phyloP scores from a whole-genome alignment of 768 basidiomycete species.

The Leccinum obscurum region DNA sequence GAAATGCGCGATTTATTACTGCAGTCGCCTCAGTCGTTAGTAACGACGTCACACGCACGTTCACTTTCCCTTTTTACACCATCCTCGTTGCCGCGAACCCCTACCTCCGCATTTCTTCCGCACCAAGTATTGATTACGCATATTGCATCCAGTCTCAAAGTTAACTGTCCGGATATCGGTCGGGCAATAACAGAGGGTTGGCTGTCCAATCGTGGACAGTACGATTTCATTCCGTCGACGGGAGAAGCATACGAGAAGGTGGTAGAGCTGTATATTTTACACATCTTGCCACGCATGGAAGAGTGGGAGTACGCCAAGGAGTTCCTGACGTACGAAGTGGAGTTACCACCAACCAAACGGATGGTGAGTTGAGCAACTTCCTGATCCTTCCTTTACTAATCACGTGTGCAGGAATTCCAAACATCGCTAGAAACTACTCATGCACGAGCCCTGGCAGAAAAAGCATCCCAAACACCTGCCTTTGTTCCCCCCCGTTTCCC shows the following conservation, averaged over 20 bases:
- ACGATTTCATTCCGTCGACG: conserved; percentile 30
- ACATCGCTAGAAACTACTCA: conserved; percentile 15
- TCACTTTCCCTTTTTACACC: conserved; percentile 73
- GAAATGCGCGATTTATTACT: conserved; percentile 51
- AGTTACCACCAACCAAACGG: conserved; percentile 50
- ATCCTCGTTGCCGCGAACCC: conserved; percentile 35
- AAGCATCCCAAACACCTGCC: conserved; percentile 16
- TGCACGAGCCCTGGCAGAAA: conserved; percentile 32
- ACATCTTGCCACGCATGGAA: conserved; percentile 67
- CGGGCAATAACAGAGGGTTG: conserved; percentile 75
- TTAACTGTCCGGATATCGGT: conserved; percentile 60
- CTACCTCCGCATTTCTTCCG: conserved; percentile 61
- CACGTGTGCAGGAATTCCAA: conserved; percentile 34
- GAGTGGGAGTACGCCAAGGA: conserved; percentile 82
- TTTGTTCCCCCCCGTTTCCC: conserved; percentile 34
- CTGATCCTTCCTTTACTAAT: conserved; percentile 7
- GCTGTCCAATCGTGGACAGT: conserved; percentile 59
- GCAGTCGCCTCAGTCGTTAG: conserved; percentile 59
- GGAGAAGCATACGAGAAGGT: conserved; percentile 70
- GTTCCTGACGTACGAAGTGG: conserved; percentile 72
- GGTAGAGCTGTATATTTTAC: conserved; percentile 73
- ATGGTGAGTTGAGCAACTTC: conserved; percentile 43
- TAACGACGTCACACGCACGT: conserved; percentile 57
- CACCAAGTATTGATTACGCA: conserved; percentile 69
- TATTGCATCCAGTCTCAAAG: conserved; percentile 66